These are phyloP conservation scores for Penicillium sp. DNA, from an alignment of 2,329 filamentous ascomycete genomes.

Conservation along the genomic window DNA sequence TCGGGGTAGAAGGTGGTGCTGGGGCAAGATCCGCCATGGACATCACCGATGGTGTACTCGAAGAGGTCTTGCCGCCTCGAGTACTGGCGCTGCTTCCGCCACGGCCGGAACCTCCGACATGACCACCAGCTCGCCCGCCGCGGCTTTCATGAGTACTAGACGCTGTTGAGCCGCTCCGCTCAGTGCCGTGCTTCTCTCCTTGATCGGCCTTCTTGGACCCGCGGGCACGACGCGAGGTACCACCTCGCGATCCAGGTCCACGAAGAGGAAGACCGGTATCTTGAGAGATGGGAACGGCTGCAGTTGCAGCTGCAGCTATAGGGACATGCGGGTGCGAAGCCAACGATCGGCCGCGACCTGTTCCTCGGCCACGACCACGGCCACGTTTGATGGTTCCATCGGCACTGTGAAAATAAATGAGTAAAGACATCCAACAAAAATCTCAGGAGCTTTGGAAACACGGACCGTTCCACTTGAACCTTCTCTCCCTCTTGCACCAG, in stretches of 20 bases:
- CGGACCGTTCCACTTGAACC: slow-evolving; percentile 56
- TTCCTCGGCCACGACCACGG: slow-evolving; percentile 51
- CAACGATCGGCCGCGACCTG: slow-evolving; percentile 47
- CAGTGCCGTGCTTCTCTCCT: slow-evolving; percentile 73
- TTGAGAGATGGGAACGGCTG: slow-evolving; percentile 70
- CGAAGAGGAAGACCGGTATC: slow-evolving; percentile 71
- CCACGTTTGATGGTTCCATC: slow-evolving; percentile 65
- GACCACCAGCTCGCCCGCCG: slow-evolving; percentile 25
- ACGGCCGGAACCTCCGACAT: slow-evolving; percentile 17
- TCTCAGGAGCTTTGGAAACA: slow-evolving; percentile 9
- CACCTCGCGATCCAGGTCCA: slow-evolving; percentile 67
- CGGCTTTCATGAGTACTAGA: slow-evolving; percentile 25
- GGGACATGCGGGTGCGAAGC: slow-evolving; percentile 68
- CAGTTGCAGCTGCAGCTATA: slow-evolving; percentile 58
- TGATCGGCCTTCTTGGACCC: slow-evolving; percentile 80
- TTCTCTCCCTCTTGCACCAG: slow-evolving; percentile 83
- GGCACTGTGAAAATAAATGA: slow-evolving; percentile 48
- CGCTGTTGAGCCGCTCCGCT: slow-evolving; percentile 46
- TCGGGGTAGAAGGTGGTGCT: slow-evolving; percentile 23
- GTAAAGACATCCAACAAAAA: slow-evolving; percentile 33
- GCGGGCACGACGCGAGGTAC: slow-evolving; percentile 71
- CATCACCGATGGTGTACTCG: slow-evolving; percentile 5
- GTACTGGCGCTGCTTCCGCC: slow-evolving; percentile 22
- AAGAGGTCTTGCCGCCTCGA: slow-evolving; percentile 25
- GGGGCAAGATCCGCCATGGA: slow-evolving; percentile 28